Conservation (phyloP, 352 stramenopile species). For the Globisporangium spiculum region DNA sequence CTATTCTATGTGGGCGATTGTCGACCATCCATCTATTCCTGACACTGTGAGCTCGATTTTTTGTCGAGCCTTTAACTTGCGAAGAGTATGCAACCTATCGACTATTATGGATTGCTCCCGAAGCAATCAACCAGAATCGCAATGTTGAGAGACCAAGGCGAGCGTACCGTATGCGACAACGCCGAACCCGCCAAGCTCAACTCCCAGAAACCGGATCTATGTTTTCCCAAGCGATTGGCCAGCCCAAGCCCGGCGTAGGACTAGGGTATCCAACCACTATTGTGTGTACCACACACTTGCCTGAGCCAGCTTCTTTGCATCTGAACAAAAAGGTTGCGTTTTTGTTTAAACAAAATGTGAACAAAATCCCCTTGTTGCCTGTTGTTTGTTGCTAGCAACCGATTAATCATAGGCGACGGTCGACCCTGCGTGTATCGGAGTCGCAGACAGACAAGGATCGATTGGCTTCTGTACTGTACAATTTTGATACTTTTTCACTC, state of each 20-base stretch:
- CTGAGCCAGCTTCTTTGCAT: background rate
- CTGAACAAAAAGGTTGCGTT: background rate
- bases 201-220: background rate
- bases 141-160: background rate
- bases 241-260: background rate
- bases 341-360: background rate
- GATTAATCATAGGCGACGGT: background rate
- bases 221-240: background rate
- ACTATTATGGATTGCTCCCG: background rate
- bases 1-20: background rate
- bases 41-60: no score
- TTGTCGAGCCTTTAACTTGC: no score
- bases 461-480: background rate
- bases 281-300: background rate
- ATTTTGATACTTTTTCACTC: background rate
- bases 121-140: background rate
- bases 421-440: background rate
- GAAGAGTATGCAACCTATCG: background rate
- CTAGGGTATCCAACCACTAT: background rate
- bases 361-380: background rate
- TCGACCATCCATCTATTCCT: background rate
- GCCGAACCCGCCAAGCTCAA: background rate
- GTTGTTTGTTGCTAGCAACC: background rate
- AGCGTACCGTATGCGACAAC: slow-evolving; percentile 1
- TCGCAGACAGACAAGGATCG: background rate